Base-by-base conservation (phyloP, 2,329 filamentous ascomycete species). In the Chaetomium olivaceum region DNA sequence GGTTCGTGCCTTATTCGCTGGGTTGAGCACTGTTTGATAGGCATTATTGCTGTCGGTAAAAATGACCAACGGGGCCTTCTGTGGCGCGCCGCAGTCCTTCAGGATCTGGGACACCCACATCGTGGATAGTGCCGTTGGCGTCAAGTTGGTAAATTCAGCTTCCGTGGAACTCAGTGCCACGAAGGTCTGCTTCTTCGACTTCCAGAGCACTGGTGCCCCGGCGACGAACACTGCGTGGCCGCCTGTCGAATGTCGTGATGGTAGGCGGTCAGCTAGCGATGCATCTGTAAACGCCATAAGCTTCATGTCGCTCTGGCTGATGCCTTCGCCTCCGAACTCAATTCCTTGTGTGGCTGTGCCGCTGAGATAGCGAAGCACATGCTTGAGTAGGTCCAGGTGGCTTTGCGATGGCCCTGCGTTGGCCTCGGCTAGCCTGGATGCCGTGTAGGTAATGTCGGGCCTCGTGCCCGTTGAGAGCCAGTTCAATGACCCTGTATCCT, bases 91-190 rank as follows among this genome's bases (percentile, higher is more conserved):
- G 46, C n/a, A 67, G 25, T 67, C 61, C 19, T 63, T 36, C 14
- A 67, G n/a, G 23, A 63, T 51, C 23, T 11, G 39, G 2, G 16
- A n/a, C 19, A 67, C 61, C 61, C 52, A 67, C n/a, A 21, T 31
- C 11, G 55, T 25, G 11, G 27, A 51, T 2, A 50, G 52, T 12
- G 16, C 61, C 21, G 57, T 46, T 5, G 55, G 65, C 31, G 58
- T 61, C 1, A 67, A 39, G 55, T 67, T 67, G n/a, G 48, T 21
- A 16, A 67, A 67, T 29, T 67, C 48, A 4, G 52, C 61, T 19
- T 67, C 57, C 27, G 43, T 67, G 0, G 50, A 61, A 25, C 51
- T 61, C 8, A 56, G 5, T 3, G 51, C 43, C 4, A 60, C 58
- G n/a, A 60, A 60, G 2, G 43, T 51, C 58, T 58, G 36, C 43